These are phyloP conservation scores for Lactifluus pinguis DNA, from an alignment of 768 basidiomycete genomes.

Conservation along the genomic window DNA sequence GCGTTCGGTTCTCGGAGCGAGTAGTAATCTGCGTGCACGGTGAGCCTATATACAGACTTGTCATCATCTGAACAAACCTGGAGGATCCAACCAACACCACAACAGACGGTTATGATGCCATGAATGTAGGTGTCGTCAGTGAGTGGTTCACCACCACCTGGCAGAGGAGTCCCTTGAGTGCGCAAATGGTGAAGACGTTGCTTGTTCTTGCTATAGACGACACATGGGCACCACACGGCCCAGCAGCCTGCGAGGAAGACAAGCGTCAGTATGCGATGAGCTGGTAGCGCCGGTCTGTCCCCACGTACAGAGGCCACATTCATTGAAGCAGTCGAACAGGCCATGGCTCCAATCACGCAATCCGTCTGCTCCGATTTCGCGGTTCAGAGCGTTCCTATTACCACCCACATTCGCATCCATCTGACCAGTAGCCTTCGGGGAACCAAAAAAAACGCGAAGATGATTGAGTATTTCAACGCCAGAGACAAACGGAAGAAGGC, in stretches of 20 bases:
- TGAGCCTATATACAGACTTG: not conserved
- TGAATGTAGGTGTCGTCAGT: not conserved
- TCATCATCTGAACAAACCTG: not conserved
- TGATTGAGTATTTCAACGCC: not conserved
- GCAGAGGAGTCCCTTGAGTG: constrained; percentile 28
- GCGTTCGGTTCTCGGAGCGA: not conserved
- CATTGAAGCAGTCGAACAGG: constrained; percentile 20
- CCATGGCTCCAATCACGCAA: constrained; percentile 28
- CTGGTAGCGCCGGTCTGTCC: not conserved
- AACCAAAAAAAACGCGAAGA: too few relatives aligned
- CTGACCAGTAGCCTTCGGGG: not conserved
- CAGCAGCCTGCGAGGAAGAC: constrained; percentile 25
- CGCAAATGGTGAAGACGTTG: constrained; percentile 32
- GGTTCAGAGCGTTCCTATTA: constrained; percentile 21
- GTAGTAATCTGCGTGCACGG: not conserved
- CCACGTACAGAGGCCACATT: constrained; percentile 23
- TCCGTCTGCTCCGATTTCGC: constrained; percentile 22
- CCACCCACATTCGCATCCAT: not conserved
- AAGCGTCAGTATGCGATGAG: not conserved
- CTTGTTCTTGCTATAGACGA: constrained; percentile 33
- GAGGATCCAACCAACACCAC: not conserved
- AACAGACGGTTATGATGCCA: not conserved
- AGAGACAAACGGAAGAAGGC: not conserved
- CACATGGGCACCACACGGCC: constrained; percentile 34
- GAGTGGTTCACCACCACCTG: not conserved